Evolutionary conservation across 1,284 basidiomycete species (phyloP).

Genomic region (Lignosus rhinocerotis): DNA sequence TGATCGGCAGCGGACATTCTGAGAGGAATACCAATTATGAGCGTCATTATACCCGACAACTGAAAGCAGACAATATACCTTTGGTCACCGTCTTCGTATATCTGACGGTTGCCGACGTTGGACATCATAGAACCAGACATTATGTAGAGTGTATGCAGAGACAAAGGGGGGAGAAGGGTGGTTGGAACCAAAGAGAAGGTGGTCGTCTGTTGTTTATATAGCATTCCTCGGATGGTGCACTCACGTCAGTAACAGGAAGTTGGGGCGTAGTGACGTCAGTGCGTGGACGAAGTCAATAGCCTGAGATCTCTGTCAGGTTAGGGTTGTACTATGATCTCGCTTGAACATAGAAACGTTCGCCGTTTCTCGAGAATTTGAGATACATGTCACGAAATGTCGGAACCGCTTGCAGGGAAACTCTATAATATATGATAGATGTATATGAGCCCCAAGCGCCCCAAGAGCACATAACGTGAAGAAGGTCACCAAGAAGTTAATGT

Average conservation of each 20-base stretch:
- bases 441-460: no score
- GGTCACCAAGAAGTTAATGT: no score
- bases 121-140: constrained; percentile 29
- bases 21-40: not conserved
- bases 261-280: constrained; percentile 18
- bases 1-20: constrained; percentile 1
- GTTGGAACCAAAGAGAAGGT: not conserved
- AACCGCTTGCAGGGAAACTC: no score
- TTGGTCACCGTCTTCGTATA: constrained; percentile 28
- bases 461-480: no score
- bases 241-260: constrained; percentile 18
- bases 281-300: not conserved
- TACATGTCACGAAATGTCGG: no score
- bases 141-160: not conserved
- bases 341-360: no score
- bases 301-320: not conserved
- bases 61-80: constrained; percentile 7
- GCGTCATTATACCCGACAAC: not conserved
- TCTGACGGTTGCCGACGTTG: constrained; percentile 27
- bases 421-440: no score
- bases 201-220: not conserved
- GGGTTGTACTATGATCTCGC: not conserved
- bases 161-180: not conserved
- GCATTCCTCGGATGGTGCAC: constrained; percentile 7
- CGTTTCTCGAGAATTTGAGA: no score